Evolutionary conservation across 352 stramenopile species (phyloP).

Genomic region (Plasmopara halstedii): DNA sequence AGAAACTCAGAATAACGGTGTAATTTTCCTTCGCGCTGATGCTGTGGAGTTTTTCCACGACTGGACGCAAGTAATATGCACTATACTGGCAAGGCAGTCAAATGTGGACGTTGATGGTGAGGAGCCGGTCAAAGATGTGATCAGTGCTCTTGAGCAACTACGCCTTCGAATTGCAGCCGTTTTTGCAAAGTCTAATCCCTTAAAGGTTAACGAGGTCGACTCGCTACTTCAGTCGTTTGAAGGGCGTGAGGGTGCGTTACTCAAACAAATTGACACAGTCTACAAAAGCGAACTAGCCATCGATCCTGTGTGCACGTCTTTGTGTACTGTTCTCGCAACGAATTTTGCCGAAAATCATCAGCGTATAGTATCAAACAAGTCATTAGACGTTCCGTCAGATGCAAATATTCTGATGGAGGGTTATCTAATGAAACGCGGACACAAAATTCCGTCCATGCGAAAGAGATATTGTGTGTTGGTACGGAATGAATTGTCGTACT

Average conservation of each 20-base stretch:
- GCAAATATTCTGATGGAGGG: slow-evolving; percentile 54
- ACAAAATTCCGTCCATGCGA: slow-evolving; percentile 64
- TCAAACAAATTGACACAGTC: slow-evolving; percentile 58
- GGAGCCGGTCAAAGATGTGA: background rate
- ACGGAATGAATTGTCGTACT: slow-evolving; percentile 50
- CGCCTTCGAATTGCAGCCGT: slow-evolving; percentile 57
- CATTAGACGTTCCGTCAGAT: background rate
- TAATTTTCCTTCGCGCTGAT: slow-evolving; percentile 29
- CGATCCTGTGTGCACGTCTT: slow-evolving; percentile 22
- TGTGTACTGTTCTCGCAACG: slow-evolving; percentile 20
- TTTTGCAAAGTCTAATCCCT: slow-evolving; percentile 84
- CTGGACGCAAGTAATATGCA: slow-evolving; percentile 24
- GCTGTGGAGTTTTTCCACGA: slow-evolving; percentile 21
- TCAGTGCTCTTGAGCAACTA: slow-evolving; percentile 17
- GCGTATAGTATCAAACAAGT: background rate
- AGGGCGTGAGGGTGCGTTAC: slow-evolving; percentile 38
- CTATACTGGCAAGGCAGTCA: slow-evolving; percentile 11
- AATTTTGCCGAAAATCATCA: slow-evolving; percentile 5
- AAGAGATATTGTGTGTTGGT: slow-evolving; percentile 67
- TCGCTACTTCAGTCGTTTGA: slow-evolving; percentile 45
- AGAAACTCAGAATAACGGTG: slow-evolving; percentile 31
- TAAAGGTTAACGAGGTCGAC: slow-evolving; percentile 77
- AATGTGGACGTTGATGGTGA: background rate
- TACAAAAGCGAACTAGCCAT: slow-evolving; percentile 41
- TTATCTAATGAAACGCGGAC: slow-evolving; percentile 66